Base-by-base conservation (phyloP, 1,284 basidiomycete species). In the Rhodotorula sp. region DNA sequence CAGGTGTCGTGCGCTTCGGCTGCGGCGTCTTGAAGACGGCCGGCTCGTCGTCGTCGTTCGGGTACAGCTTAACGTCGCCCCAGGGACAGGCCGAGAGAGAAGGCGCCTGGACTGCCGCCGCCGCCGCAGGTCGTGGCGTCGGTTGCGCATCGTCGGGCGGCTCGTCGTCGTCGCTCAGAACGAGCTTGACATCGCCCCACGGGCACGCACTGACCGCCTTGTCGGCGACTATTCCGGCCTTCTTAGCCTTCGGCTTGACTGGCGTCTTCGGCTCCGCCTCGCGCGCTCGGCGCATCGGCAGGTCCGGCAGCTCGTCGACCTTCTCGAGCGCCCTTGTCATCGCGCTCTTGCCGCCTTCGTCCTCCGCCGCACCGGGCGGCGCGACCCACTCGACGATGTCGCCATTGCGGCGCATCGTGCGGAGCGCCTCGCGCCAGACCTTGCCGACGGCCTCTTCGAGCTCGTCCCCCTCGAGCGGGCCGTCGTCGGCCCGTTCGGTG, bases 341-440 rank as follows among this genome's bases (percentile, higher is more conserved):
- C 27, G 25, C 34, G 27, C 27, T 5, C 44, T 4, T 19, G 2
- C 10, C n/a, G 34, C 16, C 45, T 2, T 34, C 42, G 8, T 12
- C 42, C 27, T 2, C 44, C 7, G 16, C 54, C 25, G 25, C 61
- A 46, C 50, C 55, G 9, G 46, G 44, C n/a, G 12, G 25, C 25
- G 52, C 48, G 19, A 48, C 61, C 42, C 1, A 25, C 49, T 68
- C 64, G 46, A 72, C 63, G 13, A 70, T 34, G 34, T 59, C 60
- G 5, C 67, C 73, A 5, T 61, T 56, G 44, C 25, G 42, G 8
- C 63, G 23, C 73, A 67, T 64, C 23, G 23, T 27, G 34, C 64
- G 25, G 8, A 72, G 23, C 55, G 68, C 70, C 10, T 64, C 66
- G 2, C 58, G 17, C 65, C 68, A 74, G 13, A 61, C 53, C 44